Percentiles rank a stretch among this genome's conserved stretches.
These are phyloP conservation scores for Kluyveromyces siamensis DNA, from an alignment of 805 yeast genomes.

Conservation along the genomic window DNA sequence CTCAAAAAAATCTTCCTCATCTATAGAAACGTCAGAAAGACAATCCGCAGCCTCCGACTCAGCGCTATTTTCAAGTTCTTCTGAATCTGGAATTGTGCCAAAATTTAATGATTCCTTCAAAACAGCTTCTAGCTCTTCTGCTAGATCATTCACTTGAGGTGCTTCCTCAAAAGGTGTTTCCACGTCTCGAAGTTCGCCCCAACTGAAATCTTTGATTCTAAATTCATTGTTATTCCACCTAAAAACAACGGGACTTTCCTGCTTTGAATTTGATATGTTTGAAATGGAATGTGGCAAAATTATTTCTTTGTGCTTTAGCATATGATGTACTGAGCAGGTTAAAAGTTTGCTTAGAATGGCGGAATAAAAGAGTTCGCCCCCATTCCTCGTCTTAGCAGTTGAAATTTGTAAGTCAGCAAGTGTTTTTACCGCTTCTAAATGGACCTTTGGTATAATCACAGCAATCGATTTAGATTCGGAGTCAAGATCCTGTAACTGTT, in stretches of 20 bases:
- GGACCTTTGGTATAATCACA: not conserved
- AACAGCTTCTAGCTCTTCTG: not conserved
- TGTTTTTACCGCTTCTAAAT: not conserved
- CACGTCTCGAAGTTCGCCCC: not conserved
- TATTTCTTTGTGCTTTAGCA: not conserved
- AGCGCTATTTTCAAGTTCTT: not conserved
- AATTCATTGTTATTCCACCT: not conserved
- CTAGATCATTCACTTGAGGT: not conserved
- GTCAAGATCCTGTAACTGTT: not conserved
- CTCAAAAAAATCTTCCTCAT: constrained; percentile 65
- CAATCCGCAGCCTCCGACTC: not conserved
- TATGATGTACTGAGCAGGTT: not conserved
- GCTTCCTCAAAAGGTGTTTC: not conserved
- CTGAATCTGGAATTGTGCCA: not conserved
- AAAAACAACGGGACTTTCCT: not conserved
- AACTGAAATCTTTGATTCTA: not conserved
- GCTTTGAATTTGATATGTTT: not conserved
- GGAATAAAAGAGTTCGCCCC: not conserved
- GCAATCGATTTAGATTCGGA: not conserved
- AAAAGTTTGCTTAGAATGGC: not conserved
- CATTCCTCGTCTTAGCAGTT: not conserved
- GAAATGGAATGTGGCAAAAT: not conserved
- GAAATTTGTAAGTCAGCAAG: not conserved
- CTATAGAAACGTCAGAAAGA: constrained; percentile 25
- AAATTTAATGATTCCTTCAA: not conserved